Conservation (phyloP, 2,329 filamentous ascomycete species). For the Ophiocordyceps camponoti-rufipedis region DNA sequence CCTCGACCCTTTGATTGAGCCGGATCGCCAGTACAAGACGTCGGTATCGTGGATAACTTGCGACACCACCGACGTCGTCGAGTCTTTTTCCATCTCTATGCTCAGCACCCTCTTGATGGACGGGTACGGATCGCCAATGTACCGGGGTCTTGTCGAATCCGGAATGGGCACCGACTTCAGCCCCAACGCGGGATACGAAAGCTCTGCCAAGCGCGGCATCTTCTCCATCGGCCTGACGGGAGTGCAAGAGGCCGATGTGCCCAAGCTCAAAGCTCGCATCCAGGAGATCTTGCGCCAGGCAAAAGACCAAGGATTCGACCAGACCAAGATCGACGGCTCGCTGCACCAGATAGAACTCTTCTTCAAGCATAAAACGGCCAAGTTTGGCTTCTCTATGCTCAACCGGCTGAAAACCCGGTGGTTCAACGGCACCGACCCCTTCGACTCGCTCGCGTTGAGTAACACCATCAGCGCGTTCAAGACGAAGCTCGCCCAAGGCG, state of each 20-base stretch:
- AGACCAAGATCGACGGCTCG: slow-evolving; percentile 80
- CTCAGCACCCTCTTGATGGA: slow-evolving; percentile 75
- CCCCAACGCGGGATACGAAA: slow-evolving; percentile 84
- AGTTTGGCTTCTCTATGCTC: slow-evolving; percentile 81
- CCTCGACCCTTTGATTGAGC: slow-evolving; percentile 68
- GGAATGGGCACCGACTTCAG: slow-evolving; percentile 87
- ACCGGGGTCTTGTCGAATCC: slow-evolving; percentile 72
- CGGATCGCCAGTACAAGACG: slow-evolving; percentile 81
- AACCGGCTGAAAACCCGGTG: slow-evolving; percentile 78
- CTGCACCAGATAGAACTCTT: slow-evolving; percentile 87
- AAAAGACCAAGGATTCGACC: slow-evolving; percentile 63
- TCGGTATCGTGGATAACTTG: slow-evolving; percentile 87
- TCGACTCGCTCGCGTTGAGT: slow-evolving; percentile 82
- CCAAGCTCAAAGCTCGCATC: slow-evolving; percentile 57
- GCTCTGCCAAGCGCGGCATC: slow-evolving; percentile 55
- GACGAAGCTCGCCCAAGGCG: slow-evolving; percentile 50
- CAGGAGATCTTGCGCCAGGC: slow-evolving; percentile 53
- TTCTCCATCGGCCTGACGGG: slow-evolving; percentile 86
- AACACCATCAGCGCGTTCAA: slow-evolving; percentile 75
- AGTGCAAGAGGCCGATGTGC: slow-evolving; percentile 64
- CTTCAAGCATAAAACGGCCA: slow-evolving; percentile 89
- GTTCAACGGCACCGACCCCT: slow-evolving; percentile 91
- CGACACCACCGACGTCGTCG: slow-evolving; percentile 62
- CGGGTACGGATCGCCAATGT: slow-evolving; percentile 88
- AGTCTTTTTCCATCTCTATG: slow-evolving; percentile 74